Conservation (phyloP, 495 filamentous ascomycete species). For the Trichoderma orchidacearum region DNA sequence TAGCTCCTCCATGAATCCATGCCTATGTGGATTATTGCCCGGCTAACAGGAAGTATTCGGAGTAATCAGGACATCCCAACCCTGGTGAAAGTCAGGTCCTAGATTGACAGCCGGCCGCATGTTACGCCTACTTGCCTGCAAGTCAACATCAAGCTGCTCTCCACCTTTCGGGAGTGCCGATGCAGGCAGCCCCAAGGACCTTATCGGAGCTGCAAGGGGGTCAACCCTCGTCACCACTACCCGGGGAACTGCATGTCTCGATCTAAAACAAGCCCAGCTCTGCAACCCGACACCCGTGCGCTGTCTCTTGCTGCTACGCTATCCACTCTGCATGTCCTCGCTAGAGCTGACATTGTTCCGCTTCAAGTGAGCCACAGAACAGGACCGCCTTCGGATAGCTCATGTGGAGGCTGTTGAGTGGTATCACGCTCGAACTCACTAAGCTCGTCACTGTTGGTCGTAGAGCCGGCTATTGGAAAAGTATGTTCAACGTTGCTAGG, state of each 20-base stretch:
- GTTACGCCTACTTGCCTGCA: neutral
- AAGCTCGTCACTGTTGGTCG: neutral
- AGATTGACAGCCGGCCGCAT: neutral
- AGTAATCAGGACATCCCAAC: neutral
- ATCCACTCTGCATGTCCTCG: neutral
- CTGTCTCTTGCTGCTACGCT: neutral
- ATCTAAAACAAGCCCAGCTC: conserved; percentile 5
- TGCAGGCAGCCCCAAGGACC: neutral
- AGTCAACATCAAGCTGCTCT: neutral
- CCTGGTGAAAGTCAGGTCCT: neutral
- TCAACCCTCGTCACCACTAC: neutral
- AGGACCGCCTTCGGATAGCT: neutral
- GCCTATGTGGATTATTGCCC: too few species aligned
- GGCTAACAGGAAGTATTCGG: too few species aligned
- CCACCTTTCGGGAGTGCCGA: conserved; percentile 1
- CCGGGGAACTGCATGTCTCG: conserved; percentile 9
- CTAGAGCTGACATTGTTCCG: neutral
- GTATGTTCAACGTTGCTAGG: too few species aligned
- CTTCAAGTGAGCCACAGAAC: neutral
- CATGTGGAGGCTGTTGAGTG: neutral
- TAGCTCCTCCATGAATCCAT: neutral
- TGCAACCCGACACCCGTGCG: conserved; percentile 6
- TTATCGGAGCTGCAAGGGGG: neutral
- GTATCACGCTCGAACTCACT: neutral
- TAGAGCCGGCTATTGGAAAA: neutral